A percentile compares a stretch with the other conserved stretches of the same genome.
These are phyloP conservation scores for Penicillium tannophilum DNA, from an alignment of 495 filamentous ascomycete genomes.

Conservation along the genomic window DNA sequence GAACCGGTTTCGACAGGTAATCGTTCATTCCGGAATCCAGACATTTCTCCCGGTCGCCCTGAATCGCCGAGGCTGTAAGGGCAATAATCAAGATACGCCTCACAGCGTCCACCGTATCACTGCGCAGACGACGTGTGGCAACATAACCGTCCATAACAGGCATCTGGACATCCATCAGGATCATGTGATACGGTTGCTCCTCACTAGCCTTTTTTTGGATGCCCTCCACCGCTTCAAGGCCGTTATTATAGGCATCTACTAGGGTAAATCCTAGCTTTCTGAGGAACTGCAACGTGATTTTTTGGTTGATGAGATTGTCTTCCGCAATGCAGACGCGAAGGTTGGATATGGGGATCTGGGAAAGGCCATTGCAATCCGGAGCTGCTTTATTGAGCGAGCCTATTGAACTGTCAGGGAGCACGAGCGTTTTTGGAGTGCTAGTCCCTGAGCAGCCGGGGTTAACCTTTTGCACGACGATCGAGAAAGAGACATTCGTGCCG, in stretches of 20 bases:
- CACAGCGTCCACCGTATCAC: slow-evolving; percentile 67
- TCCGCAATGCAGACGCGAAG: slow-evolving; percentile 82
- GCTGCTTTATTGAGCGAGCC: neutral
- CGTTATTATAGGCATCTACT: slow-evolving; percentile 78
- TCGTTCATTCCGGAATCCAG: slow-evolving; percentile 92
- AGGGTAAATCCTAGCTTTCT: slow-evolving; percentile 71
- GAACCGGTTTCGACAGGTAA: slow-evolving; percentile 85
- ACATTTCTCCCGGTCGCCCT: slow-evolving; percentile 53
- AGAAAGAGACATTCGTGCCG: slow-evolving; percentile 85
- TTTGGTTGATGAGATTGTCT: slow-evolving; percentile 84
- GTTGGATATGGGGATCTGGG: slow-evolving; percentile 66
- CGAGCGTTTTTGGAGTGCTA: neutral
- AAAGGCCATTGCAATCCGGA: slow-evolving; percentile 48
- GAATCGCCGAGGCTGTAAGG: slow-evolving; percentile 86
- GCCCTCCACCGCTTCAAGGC: slow-evolving; percentile 77
- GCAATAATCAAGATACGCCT: slow-evolving; percentile 78
- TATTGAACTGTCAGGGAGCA: neutral
- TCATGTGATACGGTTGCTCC: slow-evolving; percentile 64
- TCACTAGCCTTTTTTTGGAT: slow-evolving; percentile 63
- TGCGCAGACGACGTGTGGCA: slow-evolving; percentile 73
- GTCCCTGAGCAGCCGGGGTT: slow-evolving; percentile 19
- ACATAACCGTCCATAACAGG: slow-evolving; percentile 86
- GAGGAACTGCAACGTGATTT: slow-evolving; percentile 83
- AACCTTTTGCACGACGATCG: slow-evolving; percentile 74
- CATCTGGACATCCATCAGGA: slow-evolving; percentile 94